A percentile compares a stretch with the other conserved stretches of the same genome.
Conservation (phyloP, 495 filamentous ascomycete species). For the Chaetomidium leptoderma region DNA sequence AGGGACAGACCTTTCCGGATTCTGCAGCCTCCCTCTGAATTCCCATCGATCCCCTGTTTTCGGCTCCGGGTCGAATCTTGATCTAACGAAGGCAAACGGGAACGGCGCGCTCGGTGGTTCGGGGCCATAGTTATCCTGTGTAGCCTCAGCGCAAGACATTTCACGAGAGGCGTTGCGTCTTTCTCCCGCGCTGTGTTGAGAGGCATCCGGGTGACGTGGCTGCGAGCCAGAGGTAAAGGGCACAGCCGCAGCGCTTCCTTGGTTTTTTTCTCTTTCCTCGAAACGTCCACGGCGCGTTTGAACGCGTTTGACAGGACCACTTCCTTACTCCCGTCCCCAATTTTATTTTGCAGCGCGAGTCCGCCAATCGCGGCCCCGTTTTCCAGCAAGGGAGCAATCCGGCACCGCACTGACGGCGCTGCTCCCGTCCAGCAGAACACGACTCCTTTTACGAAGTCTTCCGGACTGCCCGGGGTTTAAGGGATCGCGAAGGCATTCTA, state of each 20-base stretch:
- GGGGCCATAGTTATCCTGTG: no score
- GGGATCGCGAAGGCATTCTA: neutral
- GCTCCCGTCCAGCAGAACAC: neutral
- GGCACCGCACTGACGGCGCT: neutral
- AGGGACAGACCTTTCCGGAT: no score
- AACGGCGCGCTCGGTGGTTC: no score
- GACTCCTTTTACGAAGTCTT: neutral
- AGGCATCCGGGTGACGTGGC: neutral
- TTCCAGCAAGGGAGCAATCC: neutral
- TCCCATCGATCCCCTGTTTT: neutral
- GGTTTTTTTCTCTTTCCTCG: neutral
- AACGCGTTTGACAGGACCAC: neutral
- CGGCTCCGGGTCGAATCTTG: neutral
- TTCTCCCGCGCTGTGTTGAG: neutral
- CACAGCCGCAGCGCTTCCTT: neutral
- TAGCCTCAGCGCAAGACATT: no score
- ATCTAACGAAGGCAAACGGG: neutral
- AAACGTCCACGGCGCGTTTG: neutral
- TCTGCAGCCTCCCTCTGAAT: neutral
- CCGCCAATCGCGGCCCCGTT: neutral
- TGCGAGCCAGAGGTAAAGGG: neutral
- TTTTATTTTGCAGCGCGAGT: neutral
- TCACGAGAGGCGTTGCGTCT: no score
- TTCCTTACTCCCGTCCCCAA: neutral
- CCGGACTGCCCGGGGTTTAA: neutral